Conservation (phyloP, 495 filamentous ascomycete species). For the Aspergillus carlsbadensis region DNA sequence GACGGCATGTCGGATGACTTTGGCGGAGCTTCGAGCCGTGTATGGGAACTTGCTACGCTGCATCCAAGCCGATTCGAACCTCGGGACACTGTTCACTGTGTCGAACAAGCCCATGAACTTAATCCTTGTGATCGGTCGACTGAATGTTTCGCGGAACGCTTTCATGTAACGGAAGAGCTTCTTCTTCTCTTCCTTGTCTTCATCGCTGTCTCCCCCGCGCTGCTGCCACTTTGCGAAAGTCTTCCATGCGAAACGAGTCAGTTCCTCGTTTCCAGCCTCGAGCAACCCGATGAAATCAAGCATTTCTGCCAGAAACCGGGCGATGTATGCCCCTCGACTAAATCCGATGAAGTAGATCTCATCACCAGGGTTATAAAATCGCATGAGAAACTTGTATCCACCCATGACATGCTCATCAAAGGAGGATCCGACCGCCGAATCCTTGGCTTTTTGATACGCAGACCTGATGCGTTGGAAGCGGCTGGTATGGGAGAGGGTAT, state of each 20-base stretch:
- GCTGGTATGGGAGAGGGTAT: slow-evolving; percentile 64
- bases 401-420: slow-evolving; percentile 80
- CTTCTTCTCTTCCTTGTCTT: slow-evolving; percentile 59
- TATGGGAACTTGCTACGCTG: slow-evolving; percentile 79
- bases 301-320: slow-evolving; percentile 79
- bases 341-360: slow-evolving; percentile 79
- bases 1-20: slow-evolving; percentile 69
- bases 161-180: slow-evolving; percentile 76
- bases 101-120: slow-evolving; percentile 50
- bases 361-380: slow-evolving; percentile 70
- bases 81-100: slow-evolving; percentile 75
- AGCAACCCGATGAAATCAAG: slow-evolving; percentile 74
- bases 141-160: slow-evolving; percentile 83
- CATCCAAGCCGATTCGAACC: slow-evolving; percentile 85
- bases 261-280: slow-evolving; percentile 74
- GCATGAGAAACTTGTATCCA: slow-evolving; percentile 81
- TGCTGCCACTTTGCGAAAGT: slow-evolving; percentile 84
- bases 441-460: slow-evolving; percentile 80
- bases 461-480: slow-evolving; percentile 64
- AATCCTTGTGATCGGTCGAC: slow-evolving; percentile 71
- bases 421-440: slow-evolving; percentile 78
- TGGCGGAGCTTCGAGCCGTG: slow-evolving; percentile 73
- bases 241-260: slow-evolving; percentile 78
- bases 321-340: slow-evolving; percentile 74
- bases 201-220: slow-evolving; percentile 53